Conservation (phyloP, 169 alveolate genomes). For the Cryptosporidium sp. region DNA sequence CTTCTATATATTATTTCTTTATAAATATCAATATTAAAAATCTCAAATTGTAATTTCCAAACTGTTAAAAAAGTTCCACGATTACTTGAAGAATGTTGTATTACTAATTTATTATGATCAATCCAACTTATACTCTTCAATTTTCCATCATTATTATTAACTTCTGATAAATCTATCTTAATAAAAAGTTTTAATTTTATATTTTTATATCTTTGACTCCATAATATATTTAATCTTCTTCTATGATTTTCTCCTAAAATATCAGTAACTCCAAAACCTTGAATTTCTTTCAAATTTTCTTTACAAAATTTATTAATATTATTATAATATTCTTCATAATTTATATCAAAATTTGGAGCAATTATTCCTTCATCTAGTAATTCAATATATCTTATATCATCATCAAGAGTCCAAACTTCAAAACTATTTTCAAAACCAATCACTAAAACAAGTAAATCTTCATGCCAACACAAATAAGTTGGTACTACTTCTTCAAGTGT, state of each 20-base stretch:
- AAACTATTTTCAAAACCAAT: constrained; percentile 37
- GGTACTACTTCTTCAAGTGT: not conserved
- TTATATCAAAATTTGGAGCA: constrained; percentile 48
- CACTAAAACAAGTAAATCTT: constrained; percentile 14
- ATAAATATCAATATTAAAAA: constrained; percentile 42
- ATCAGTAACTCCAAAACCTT: constrained; percentile 9
- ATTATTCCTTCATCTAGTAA: constrained; percentile 53
- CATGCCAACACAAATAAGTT: constrained; percentile 51
- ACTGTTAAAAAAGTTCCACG: constrained; percentile 32
- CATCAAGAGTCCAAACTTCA: constrained; percentile 43
- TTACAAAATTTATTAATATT: not conserved
- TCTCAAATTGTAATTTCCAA: constrained; percentile 51
- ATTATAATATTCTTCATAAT: constrained; percentile 7
- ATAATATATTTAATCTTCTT: constrained; percentile 28
- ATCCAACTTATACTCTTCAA: constrained; percentile 20
- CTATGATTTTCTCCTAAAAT: constrained; percentile 44
- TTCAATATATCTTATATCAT: constrained; percentile 20
- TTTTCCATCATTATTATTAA: not conserved
- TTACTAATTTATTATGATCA: constrained; percentile 16
- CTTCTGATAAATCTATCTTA: not conserved
- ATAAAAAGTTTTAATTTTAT: constrained; percentile 7
- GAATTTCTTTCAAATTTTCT: not conserved
- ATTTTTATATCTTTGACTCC: constrained; percentile 29
- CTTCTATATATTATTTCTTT: constrained; percentile 42
- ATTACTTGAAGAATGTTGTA: not conserved